A percentile compares a stretch with the other conserved stretches of the same genome.
These are phyloP conservation scores for Diaporthe velutina DNA, from an alignment of 2,329 filamentous ascomycete species.

Conservation along the genomic window DNA sequence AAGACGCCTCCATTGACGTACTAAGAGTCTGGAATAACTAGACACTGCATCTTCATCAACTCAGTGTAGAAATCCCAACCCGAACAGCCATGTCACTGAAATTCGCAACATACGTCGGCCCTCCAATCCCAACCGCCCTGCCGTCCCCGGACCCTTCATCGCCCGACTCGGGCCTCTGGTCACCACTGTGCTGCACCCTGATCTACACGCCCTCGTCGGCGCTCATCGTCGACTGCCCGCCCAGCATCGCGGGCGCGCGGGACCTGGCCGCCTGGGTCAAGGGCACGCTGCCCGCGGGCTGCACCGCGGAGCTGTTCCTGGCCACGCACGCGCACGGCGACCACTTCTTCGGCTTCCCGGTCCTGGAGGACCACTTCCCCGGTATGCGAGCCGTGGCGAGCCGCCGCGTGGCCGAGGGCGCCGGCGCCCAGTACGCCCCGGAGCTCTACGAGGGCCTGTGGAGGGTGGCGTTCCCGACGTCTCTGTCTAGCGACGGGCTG, in stretches of 20 bases:
- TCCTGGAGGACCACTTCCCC: slow-evolving; percentile 18
- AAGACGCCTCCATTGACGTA: too few relatives aligned
- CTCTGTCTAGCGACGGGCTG: not conserved
- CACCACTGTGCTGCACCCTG: not conserved
- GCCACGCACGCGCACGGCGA: slow-evolving; percentile 22
- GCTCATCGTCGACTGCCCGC: slow-evolving; percentile 11
- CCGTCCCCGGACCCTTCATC: not conserved
- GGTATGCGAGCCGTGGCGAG: slow-evolving; percentile 9
- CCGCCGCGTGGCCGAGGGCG: slow-evolving; percentile 2
- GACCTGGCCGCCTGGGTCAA: slow-evolving; percentile 21
- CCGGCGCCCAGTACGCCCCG: not conserved
- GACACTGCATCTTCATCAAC: too few relatives aligned
- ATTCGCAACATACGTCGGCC: not conserved
- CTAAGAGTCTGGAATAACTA: too few relatives aligned
- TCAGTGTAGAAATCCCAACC: not conserved
- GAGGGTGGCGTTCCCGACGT: not conserved
- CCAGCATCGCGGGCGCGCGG: slow-evolving; percentile 1
- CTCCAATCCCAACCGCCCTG: not conserved
- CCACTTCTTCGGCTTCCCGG: slow-evolving; percentile 25
- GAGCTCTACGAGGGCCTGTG: slow-evolving; percentile 9
- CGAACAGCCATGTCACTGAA: not conserved
- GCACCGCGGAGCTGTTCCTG: not conserved
- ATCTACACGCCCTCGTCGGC: not conserved
- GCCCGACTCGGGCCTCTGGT: slow-evolving; percentile 1
- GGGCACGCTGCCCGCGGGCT: slow-evolving; percentile 3